Conservation (phyloP, 805 yeast genomes). For the Ogataea dorogensis region DNA sequence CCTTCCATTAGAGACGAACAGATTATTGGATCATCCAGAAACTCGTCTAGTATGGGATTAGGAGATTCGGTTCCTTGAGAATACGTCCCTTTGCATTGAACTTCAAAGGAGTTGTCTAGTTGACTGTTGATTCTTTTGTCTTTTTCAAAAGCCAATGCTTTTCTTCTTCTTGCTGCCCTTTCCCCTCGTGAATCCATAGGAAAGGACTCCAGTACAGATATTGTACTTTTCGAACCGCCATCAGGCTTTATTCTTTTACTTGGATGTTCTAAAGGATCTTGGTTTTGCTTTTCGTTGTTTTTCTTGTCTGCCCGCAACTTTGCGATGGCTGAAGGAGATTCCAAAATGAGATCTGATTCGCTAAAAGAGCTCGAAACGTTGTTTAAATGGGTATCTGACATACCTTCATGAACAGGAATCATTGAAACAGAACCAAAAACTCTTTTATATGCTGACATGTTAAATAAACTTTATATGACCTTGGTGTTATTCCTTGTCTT, state of each 20-base stretch:
- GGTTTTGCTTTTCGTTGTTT: background rate
- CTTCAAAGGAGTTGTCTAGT: background rate
- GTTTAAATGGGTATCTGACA: slow-evolving; percentile 12
- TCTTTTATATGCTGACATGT: slow-evolving; percentile 10
- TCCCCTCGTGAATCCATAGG: slow-evolving; percentile 2
- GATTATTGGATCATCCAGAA: slow-evolving; percentile 7
- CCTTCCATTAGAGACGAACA: slow-evolving; percentile 3
- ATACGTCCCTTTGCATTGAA: slow-evolving; percentile 2
- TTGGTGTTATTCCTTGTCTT: slow-evolving; percentile 1
- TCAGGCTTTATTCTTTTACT: background rate
- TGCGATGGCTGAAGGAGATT: slow-evolving; percentile 19
- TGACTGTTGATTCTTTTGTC: background rate
- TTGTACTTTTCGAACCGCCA: background rate
- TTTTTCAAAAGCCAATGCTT: background rate
- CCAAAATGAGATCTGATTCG: slow-evolving; percentile 19
- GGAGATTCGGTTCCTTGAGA: slow-evolving; percentile 2
- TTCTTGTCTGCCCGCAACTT: slow-evolving; percentile 10
- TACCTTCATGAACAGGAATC: slow-evolving; percentile 17
- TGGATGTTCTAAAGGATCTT: background rate
- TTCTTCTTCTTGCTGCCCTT: slow-evolving; percentile 5
- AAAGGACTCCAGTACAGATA: slow-evolving; percentile 1
- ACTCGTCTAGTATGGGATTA: slow-evolving; percentile 1
- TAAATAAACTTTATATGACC: too few species aligned
- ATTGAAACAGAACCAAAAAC: slow-evolving; percentile 17
- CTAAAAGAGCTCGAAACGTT: slow-evolving; percentile 18